Percentiles rank a stretch among this genome's conserved stretches.
Evolutionary conservation across 2,329 filamentous ascomycete species (phyloP).

Genomic region (Verticillium alfalfae): DNA sequence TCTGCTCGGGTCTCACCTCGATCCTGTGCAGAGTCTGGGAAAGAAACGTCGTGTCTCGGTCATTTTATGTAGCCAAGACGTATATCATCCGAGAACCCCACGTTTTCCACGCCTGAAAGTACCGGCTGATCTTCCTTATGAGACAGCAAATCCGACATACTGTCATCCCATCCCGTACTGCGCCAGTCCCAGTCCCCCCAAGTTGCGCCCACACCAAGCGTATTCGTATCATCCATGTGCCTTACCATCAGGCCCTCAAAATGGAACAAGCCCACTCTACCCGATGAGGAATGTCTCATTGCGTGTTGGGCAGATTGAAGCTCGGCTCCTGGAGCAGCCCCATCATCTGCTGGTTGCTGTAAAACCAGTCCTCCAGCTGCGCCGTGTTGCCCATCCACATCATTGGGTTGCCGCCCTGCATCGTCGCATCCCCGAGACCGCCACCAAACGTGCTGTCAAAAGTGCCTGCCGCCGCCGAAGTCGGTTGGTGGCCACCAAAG

Average conservation of each 20-base stretch:
- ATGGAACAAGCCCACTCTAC: not conserved
- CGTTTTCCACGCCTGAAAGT: too few species aligned
- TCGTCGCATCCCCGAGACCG: not conserved
- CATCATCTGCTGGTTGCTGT: conserved; percentile 30
- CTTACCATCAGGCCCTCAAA: not conserved
- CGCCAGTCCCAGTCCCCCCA: too few species aligned
- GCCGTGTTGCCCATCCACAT: conserved; percentile 30
- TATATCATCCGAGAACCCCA: too few species aligned
- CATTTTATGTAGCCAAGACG: too few species aligned
- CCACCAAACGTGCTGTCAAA: not conserved
- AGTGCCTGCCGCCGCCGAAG: not conserved
- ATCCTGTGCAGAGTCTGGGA: too few species aligned
- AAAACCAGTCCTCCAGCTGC: conserved; percentile 31
- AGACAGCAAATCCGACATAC: too few species aligned
- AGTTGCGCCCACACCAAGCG: too few species aligned
- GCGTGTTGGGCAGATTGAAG: not conserved
- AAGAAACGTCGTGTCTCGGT: too few species aligned
- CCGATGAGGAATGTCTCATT: not conserved
- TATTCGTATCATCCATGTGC: too few species aligned
- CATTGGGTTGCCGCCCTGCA: conserved; percentile 15
- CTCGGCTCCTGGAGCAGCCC: conserved; percentile 22
- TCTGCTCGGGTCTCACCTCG: too few species aligned
- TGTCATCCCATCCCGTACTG: too few species aligned
- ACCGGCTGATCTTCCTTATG: too few species aligned
- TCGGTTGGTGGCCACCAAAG: not conserved